Evolutionary conservation across 176 grass and related monocot species (phyloP).

Genomic region (Rhipidocladum racemiflorum): DNA sequence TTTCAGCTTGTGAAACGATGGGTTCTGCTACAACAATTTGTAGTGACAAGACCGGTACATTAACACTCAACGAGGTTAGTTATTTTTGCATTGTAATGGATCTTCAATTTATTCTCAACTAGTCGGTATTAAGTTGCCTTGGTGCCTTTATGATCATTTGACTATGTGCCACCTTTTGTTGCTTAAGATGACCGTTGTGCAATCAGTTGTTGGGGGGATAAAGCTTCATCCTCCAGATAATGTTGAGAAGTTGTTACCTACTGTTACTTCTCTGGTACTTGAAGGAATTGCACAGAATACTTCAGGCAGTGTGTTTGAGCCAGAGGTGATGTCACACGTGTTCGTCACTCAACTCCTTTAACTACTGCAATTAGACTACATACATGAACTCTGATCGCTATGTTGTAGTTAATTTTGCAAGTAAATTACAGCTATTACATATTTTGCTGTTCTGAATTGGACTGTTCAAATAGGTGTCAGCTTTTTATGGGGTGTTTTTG

Average conservation of each 20-base stretch:
- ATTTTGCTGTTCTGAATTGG: constrained; percentile 2
- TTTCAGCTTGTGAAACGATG: constrained; percentile 99
- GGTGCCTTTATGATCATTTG: constrained; percentile 24
- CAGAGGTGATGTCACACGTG: constrained; percentile 52
- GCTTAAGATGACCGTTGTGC: constrained; percentile 86
- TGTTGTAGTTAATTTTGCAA: neutral
- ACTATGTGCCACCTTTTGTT: constrained; percentile 32
- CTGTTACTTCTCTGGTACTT: constrained; percentile 53
- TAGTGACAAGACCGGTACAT: constrained; percentile 98
- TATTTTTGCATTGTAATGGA: constrained; percentile 24
- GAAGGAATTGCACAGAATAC: constrained; percentile 97
- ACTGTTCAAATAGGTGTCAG: constrained; percentile 6
- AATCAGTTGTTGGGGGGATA: constrained; percentile 60
- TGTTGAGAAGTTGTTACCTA: constrained; percentile 44
- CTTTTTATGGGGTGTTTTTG: neutral
- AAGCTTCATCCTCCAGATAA: constrained; percentile 52
- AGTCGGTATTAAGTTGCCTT: neutral
- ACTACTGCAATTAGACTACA: constrained; percentile 19
- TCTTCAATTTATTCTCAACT: constrained; percentile 23
- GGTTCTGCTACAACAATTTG: constrained; percentile 99
- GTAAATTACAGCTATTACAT: neutral
- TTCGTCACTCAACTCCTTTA: constrained; percentile 13
- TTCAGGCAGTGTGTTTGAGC: constrained; percentile 73
- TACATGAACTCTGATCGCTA: neutral
- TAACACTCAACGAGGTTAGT: constrained; percentile 90